These are phyloP conservation scores for Cordia subcordata DNA, from an alignment of 257 asterid genomes.

Conservation along the genomic window DNA sequence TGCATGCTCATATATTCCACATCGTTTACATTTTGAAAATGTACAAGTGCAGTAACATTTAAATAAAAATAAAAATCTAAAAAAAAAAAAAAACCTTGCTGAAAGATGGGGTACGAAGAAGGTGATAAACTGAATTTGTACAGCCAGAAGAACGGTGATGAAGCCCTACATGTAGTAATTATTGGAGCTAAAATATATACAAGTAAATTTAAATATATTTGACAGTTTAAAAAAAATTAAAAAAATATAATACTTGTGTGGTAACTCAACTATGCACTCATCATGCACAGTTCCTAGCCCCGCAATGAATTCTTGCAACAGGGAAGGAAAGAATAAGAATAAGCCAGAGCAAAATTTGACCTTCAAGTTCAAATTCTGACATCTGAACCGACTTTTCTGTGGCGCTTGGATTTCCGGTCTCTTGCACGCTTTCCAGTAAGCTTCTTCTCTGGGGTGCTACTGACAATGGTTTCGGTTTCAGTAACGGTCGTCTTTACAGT, in stretches of 20 bases:
- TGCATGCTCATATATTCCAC: no score
- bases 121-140: background rate
- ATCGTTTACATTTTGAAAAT: no score
- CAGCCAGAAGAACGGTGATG: background rate
- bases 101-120: no score
- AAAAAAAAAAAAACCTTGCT: no score
- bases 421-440: conserved; percentile 44
- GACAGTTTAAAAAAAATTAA: conserved; percentile 8
- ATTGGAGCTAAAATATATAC: conserved; percentile 11
- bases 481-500: conserved; percentile 10
- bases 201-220: conserved; percentile 30
- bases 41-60: no score
- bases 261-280: conserved; percentile 27
- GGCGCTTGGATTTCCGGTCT: conserved; percentile 54
- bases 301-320: conserved; percentile 16
- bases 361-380: conserved; percentile 24
- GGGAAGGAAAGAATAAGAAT: conserved; percentile 33
- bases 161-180: background rate
- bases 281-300: conserved; percentile 27
- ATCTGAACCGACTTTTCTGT: conserved; percentile 48
- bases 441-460: conserved; percentile 23
- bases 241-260: background rate
- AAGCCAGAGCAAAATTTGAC: conserved; percentile 35
- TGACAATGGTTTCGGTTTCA: conserved; percentile 13
- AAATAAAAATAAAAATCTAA: no score